Conservation (phyloP, 176 grass and related monocot species). For the Tuctoria greenei region DNA sequence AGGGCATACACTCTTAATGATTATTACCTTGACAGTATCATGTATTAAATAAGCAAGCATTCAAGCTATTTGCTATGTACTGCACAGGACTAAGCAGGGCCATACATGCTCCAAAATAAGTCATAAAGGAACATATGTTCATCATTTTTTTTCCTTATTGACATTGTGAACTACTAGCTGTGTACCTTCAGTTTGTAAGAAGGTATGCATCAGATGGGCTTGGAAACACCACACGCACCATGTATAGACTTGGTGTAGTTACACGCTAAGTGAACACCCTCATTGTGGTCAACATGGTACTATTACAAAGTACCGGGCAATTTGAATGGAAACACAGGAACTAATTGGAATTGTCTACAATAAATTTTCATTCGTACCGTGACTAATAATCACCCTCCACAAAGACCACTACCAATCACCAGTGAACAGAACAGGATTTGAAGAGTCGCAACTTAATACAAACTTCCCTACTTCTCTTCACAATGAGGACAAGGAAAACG, state of each 20-base stretch:
- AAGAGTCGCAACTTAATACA: not conserved
- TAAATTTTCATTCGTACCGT: not conserved
- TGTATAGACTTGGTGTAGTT: not conserved
- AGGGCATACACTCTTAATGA: not conserved
- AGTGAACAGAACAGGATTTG: not conserved
- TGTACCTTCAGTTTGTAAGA: not conserved
- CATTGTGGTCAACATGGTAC: not conserved
- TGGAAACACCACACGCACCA: slow-evolving; percentile 1
- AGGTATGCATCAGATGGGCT: not conserved
- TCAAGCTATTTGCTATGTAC: not conserved
- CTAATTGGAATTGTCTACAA: not conserved
- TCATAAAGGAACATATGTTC: not conserved
- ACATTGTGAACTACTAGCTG: not conserved
- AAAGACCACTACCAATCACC: not conserved
- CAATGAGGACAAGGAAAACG: not conserved
- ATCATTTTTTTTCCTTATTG: not conserved
- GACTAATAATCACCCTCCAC: not conserved
- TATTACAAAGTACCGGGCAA: not conserved
- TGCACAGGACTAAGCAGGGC: not conserved
- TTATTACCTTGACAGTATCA: slow-evolving; percentile 9
- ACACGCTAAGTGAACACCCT: not conserved
- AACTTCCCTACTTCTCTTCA: not conserved
- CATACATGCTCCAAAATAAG: not conserved
- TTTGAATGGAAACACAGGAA: not conserved
- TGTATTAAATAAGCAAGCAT: not conserved